Percentiles rank a stretch among this genome's conserved stretches.
Conservation (phyloP, 2,329 filamentous ascomycete species). For the Emmonsiellopsis sp. region DNA sequence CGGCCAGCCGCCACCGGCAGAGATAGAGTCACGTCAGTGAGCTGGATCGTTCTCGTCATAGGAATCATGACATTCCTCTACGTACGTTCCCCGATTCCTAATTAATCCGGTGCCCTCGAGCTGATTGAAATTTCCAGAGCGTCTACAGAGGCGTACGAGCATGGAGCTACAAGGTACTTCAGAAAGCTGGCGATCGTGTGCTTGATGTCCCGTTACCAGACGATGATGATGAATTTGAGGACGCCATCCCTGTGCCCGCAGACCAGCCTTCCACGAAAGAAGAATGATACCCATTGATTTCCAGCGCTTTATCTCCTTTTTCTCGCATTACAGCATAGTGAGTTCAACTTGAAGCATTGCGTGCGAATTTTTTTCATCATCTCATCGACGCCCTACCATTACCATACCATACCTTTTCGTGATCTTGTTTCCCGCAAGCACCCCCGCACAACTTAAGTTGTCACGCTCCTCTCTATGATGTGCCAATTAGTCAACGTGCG, state of each 20-base stretch:
- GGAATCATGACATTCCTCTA: conserved; percentile 72
- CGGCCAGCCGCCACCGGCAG: conserved; percentile 57
- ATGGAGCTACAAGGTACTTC: conserved; percentile 63
- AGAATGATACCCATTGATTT: conserved; percentile 12
- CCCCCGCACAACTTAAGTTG: conserved; percentile 90
- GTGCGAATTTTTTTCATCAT: neutral
- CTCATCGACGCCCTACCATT: neutral
- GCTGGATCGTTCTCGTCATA: conserved; percentile 67
- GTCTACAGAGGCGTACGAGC: conserved; percentile 74
- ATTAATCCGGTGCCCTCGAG: neutral
- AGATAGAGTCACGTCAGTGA: conserved; percentile 68
- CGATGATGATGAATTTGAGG: conserved; percentile 46
- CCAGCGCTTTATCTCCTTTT: conserved; percentile 1
- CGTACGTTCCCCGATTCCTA: conserved; percentile 42
- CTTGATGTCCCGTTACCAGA: conserved; percentile 58
- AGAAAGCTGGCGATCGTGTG: conserved; percentile 69
- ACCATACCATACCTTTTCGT: neutral
- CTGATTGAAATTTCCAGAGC: conserved; percentile 39
- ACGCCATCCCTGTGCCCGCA: conserved; percentile 8
- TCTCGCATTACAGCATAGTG: conserved; percentile 1
- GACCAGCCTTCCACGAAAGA: conserved; percentile 19
- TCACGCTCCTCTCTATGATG: conserved; percentile 71
- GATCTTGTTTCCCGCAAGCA: neutral
- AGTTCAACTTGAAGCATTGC: neutral
- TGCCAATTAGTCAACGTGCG: conserved; percentile 98